phyloP scores from a whole-genome alignment of 73 alveolate species.

The Paramecium primaurelia region DNA sequence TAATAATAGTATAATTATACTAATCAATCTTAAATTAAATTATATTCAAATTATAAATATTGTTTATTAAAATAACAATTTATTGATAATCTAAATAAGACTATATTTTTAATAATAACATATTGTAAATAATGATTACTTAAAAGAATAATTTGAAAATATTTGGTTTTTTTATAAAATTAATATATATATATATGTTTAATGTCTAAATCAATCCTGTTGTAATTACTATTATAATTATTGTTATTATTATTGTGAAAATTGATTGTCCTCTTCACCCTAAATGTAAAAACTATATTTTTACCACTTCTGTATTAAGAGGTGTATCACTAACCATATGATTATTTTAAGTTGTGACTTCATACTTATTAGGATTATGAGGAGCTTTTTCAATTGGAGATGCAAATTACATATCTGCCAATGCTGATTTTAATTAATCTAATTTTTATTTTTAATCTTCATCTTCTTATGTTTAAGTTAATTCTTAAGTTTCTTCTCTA shows the following conservation, averaged over 20 bases:
- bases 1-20: too few relatives aligned
- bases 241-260: constrained; percentile 3
- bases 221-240: background rate
- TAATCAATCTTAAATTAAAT: too few relatives aligned
- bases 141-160: background rate
- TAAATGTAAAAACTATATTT: background rate
- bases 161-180: background rate
- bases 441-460: constrained; percentile 10
- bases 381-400: constrained; percentile 58
- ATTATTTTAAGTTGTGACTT: constrained; percentile 52
- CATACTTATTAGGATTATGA: constrained; percentile 60
- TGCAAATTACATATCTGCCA: constrained; percentile 46
- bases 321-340: constrained; percentile 63
- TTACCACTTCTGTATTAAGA: constrained; percentile 59
- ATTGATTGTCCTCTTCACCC: constrained; percentile 23
- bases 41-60: too few relatives aligned
- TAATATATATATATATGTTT: background rate
- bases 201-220: background rate
- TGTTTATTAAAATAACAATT: too few relatives aligned
- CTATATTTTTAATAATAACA: too few relatives aligned
- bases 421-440: constrained; percentile 45
- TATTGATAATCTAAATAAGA: background rate
- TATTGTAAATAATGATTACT: background rate
- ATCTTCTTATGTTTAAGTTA: background rate
- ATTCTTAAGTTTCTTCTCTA: constrained; percentile 7